Evolutionary conservation across 805 yeast species (phyloP), one percentile per base, ranked within the genome.

Genomic region (Vanderwaltozyma tropicalis): DNA sequence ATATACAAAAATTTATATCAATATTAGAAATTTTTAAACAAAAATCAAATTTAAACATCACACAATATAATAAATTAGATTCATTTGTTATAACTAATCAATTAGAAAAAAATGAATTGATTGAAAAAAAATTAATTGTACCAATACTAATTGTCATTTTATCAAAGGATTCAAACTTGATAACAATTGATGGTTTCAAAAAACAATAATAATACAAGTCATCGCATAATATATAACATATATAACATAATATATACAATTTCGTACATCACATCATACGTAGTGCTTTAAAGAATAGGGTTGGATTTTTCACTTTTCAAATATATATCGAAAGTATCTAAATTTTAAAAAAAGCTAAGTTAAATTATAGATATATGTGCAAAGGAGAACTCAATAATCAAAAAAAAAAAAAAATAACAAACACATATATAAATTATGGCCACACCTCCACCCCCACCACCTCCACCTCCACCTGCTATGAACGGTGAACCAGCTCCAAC

Each of bases 391-490:
- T 25, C 4, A n/a, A 3, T 27, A 18, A 33, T 8, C 12, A 17
- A 27, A 4, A 17, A 22, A 24, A 25, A 24, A 6, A n/a, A 5
- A 22, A 3, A 19, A n/a, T 14, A 9, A 6, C 28, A 21, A 34
- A 18, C 4, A 30, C 18, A 29, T 8, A 13, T 11, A 6, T 30
- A 13, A 25, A 26, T 25, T 27, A 10, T 69, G n/a, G 34, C 30
- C 11, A 34, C 72, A 13, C 76, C 77, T 10, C 78, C 78, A 4
- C 76, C 78, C 3, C 77, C 80, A 7, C 78, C 79, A 2, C 76
- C 78, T 14, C 73, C 75, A 12, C 67, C 72, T 4, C 61, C 67
- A 9, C 50, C 54, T 5, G 44, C 56, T 18, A 48, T 57, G 12
- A 61, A 57, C 13, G 58, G 62, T 10, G 56, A 64, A 0, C 13